These are phyloP conservation scores for Xylaria digitata DNA, from an alignment of 2,329 filamentous ascomycete species.

Conservation along the genomic window DNA sequence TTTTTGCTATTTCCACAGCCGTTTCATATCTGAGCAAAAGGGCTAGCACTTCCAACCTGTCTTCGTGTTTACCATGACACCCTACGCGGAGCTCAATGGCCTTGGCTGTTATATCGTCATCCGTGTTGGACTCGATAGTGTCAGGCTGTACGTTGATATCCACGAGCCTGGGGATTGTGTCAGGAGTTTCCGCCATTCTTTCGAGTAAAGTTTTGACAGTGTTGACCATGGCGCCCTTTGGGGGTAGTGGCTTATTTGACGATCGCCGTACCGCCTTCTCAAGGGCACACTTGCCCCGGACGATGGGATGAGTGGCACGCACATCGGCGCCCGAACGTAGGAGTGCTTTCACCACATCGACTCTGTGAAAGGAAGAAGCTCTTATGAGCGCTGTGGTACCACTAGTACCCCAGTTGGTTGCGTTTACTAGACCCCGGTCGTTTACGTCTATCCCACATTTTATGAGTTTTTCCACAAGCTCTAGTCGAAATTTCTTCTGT, in stretches of 20 bases:
- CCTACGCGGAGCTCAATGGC: too few species aligned
- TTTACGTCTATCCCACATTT: slow-evolving; percentile 27
- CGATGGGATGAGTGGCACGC: not conserved
- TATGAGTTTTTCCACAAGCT: slow-evolving; percentile 30
- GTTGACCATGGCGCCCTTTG: slow-evolving; percentile 24
- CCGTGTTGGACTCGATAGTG: not conserved
- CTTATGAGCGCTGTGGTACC: slow-evolving; percentile 16
- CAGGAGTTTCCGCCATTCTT: slow-evolving; percentile 18
- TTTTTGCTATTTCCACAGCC: slow-evolving; percentile 3
- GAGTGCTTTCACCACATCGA: slow-evolving; percentile 24
- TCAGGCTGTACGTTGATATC: not conserved
- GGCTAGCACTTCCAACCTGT: slow-evolving; percentile 23
- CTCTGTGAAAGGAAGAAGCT: slow-evolving; percentile 28
- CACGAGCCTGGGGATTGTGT: not conserved
- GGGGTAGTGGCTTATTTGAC: not conserved
- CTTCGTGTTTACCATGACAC: slow-evolving; percentile 26
- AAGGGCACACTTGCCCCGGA: not conserved
- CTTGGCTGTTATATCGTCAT: slow-evolving; percentile 8
- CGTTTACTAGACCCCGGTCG: too few species aligned
- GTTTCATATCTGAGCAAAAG: slow-evolving; percentile 24
- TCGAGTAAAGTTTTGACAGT: slow-evolving; percentile 24
- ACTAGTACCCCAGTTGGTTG: too few species aligned
- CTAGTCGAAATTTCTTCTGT: slow-evolving; percentile 16
- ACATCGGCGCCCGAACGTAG: slow-evolving; percentile 27
- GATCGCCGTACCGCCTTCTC: slow-evolving; percentile 1